Conservation (phyloP, 495 filamentous ascomycete species). For the Extremus antarcticus region DNA sequence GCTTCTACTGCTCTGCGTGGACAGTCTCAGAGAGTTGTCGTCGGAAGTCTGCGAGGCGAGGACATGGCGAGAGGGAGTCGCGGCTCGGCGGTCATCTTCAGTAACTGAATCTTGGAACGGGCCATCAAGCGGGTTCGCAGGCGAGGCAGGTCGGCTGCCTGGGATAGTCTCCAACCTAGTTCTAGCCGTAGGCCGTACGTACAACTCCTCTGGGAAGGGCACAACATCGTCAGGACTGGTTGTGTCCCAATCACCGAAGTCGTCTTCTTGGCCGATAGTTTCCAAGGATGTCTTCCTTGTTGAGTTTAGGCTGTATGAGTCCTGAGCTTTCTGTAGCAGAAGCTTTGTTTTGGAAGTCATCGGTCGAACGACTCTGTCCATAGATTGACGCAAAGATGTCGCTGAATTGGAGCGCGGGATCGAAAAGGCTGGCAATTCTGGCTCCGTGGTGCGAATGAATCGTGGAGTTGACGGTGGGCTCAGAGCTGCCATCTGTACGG, state of each 20-base stretch:
- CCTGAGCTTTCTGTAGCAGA: background rate
- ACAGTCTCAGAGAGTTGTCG: background rate
- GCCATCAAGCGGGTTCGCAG: conserved; percentile 25
- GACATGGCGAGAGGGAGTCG: conserved; percentile 4
- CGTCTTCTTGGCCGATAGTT: conserved; percentile 28
- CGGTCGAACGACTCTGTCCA: background rate
- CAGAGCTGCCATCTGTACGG: background rate
- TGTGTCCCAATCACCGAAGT: conserved; percentile 60
- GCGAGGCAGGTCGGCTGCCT: conserved; percentile 37
- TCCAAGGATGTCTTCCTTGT: background rate
- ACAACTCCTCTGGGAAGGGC: background rate
- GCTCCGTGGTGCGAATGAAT: background rate
- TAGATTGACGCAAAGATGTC: background rate
- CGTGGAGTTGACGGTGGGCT: background rate
- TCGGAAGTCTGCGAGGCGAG: conserved; percentile 8
- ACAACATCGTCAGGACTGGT: conserved; percentile 42
- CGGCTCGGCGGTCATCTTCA: background rate
- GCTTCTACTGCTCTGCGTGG: background rate
- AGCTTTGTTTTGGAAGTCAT: conserved; percentile 8
- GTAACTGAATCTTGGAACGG: conserved; percentile 14
- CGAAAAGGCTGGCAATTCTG: background rate
- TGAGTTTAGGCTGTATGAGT: background rate
- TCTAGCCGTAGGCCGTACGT: background rate
- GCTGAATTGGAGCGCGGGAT: background rate
- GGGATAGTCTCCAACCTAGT: conserved; percentile 50